phyloP scores from a whole-genome alignment of 257 asterid species.

The Solanum rostratum region DNA sequence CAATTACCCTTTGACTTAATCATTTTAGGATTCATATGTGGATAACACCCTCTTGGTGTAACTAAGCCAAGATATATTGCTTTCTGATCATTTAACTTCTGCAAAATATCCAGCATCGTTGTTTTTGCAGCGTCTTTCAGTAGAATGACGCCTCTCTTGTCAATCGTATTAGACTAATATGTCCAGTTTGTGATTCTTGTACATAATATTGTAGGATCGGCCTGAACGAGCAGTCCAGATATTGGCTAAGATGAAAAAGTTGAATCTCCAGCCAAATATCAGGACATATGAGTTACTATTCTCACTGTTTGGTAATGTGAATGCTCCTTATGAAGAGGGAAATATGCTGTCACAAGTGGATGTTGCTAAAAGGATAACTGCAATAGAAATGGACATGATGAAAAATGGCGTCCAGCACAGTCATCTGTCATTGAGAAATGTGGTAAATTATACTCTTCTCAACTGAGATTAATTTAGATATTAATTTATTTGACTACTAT shows the following conservation, averaged over 20 bases:
- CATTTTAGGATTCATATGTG: background rate
- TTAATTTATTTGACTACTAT: background rate
- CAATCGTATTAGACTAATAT: background rate
- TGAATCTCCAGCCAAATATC: slow-evolving; percentile 46
- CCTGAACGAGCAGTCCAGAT: slow-evolving; percentile 64
- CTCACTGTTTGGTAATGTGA: slow-evolving; percentile 70
- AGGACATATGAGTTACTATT: slow-evolving; percentile 65
- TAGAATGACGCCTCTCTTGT: background rate
- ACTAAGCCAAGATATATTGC: background rate
- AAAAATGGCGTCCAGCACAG: slow-evolving; percentile 71
- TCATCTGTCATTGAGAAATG: slow-evolving; percentile 44
- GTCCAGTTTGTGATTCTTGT: slow-evolving; percentile 1
- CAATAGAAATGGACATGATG: slow-evolving; percentile 80
- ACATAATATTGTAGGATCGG: slow-evolving; percentile 50
- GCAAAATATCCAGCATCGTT: background rate
- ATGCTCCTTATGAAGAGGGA: slow-evolving; percentile 66
- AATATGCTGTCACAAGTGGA: slow-evolving; percentile 51
- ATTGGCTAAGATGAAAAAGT: slow-evolving; percentile 48
- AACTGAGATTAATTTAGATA: background rate
- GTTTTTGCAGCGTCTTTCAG: background rate
- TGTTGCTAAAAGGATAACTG: slow-evolving; percentile 54
- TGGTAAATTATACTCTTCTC: slow-evolving; percentile 34
- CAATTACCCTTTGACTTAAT: background rate
- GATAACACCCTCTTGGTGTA: background rate
- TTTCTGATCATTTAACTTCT: background rate